Conservation (phyloP, 805 yeast genomes). For the Wickerhamomyces hampshirensis region DNA sequence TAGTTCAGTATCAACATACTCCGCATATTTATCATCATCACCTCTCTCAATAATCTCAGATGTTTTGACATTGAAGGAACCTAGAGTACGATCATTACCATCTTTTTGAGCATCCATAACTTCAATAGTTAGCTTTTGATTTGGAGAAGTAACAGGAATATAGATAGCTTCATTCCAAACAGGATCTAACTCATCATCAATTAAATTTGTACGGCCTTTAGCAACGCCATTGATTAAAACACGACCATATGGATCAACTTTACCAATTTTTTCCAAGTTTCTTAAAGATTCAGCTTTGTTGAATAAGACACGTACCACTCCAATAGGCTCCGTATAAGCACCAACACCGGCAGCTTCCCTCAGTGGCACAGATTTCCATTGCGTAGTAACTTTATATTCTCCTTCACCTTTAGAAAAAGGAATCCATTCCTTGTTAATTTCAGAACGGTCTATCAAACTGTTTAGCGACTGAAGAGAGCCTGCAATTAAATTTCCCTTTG, state of each 20-base stretch:
- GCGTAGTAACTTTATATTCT: conserved; percentile 60
- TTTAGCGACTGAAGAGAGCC: conserved; percentile 53
- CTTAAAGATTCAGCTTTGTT: conserved; percentile 69
- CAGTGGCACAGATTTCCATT: conserved; percentile 85
- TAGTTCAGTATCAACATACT: conserved; percentile 49
- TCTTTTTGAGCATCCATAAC: conserved; percentile 85
- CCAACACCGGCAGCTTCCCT: conserved; percentile 62
- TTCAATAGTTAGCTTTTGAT: conserved; percentile 79
- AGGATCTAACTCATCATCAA: conserved; percentile 68
- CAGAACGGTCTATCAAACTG: conserved; percentile 67
- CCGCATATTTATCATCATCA: conserved; percentile 55
- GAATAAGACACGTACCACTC: conserved; percentile 74
- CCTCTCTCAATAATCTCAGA: conserved; percentile 60
- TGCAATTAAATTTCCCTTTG: conserved; percentile 52
- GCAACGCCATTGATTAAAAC: conserved; percentile 71
- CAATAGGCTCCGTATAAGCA: conserved; percentile 92
- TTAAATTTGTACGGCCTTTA: conserved; percentile 70
- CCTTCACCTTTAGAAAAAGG: conserved; percentile 67
- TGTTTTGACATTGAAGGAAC: conserved; percentile 69
- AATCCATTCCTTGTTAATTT: conserved; percentile 75
- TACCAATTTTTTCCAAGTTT: conserved; percentile 85
- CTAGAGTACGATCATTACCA: conserved; percentile 83
- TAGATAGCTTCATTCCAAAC: conserved; percentile 81
- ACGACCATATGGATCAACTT: conserved; percentile 87
- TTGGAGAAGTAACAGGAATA: conserved; percentile 75